phyloP scores from a whole-genome alignment of 2,329 filamentous ascomycete species.

The Paraconiothyrium brasiliense region DNA sequence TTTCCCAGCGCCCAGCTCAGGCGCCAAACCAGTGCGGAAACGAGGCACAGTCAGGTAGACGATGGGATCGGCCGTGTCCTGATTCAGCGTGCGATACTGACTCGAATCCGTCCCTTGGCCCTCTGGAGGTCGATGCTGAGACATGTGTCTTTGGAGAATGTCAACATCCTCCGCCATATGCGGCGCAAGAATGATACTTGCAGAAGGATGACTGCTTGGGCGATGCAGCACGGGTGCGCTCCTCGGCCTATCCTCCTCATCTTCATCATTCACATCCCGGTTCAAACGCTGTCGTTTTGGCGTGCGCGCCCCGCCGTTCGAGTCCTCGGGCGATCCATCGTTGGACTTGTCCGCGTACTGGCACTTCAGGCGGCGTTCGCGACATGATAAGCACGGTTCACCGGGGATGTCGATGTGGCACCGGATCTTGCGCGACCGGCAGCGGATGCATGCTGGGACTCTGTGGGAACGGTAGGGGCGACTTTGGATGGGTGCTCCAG shows the following conservation, averaged over 20 bases:
- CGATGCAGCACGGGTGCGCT: constrained; percentile 42
- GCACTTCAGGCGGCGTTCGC: constrained; percentile 49
- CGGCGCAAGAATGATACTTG: constrained; percentile 52
- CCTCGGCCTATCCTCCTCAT: constrained; percentile 30
- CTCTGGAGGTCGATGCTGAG: constrained; percentile 32
- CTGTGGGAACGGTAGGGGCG: constrained; percentile 55
- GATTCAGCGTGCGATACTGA: constrained; percentile 62
- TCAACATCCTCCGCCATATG: constrained; percentile 54
- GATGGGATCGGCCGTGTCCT: constrained; percentile 52
- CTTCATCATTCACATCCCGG: constrained; percentile 24
- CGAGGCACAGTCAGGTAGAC: constrained; percentile 59
- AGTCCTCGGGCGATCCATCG: constrained; percentile 34
- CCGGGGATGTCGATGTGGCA: constrained; percentile 53
- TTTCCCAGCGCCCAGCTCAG: constrained; percentile 46
- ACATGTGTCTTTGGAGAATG: constrained; percentile 52
- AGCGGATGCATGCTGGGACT: constrained; percentile 53
- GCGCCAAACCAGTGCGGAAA: constrained; percentile 57
- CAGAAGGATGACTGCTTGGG: constrained; percentile 42
- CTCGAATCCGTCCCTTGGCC: constrained; percentile 39
- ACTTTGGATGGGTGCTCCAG: constrained; percentile 41
- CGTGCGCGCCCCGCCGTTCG: constrained; percentile 32
- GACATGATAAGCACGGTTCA: constrained; percentile 52
- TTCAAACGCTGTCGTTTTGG: constrained; percentile 40
- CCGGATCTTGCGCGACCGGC: constrained; percentile 53
- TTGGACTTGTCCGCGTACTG: constrained; percentile 44